Percentiles rank a stretch among this genome's conserved stretches.
phyloP scores from a whole-genome alignment of 139 green algal genomes.

The Picochlorum sp. region DNA sequence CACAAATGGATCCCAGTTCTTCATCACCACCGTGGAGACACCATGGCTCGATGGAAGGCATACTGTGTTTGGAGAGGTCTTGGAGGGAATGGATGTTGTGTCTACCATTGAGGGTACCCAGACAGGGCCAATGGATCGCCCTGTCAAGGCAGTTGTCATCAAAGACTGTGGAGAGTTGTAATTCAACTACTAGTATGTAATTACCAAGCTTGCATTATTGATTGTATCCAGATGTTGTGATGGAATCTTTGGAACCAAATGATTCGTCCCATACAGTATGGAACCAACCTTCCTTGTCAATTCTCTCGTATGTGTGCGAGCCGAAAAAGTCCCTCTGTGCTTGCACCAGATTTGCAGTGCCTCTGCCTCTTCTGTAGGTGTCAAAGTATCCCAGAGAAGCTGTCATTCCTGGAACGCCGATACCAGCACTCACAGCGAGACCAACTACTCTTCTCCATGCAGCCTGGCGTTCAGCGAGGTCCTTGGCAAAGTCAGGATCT shows the following conservation, averaged over 20 bases:
- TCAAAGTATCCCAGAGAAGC: conserved; percentile 94
- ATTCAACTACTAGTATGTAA: neutral
- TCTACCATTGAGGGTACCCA: conserved; percentile 32
- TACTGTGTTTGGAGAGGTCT: conserved; percentile 34
- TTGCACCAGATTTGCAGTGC: conserved; percentile 95
- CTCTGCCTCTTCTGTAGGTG: conserved; percentile 72
- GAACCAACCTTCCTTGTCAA: conserved; percentile 73
- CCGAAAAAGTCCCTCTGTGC: conserved; percentile 99
- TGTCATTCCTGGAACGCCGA: conserved; percentile 78
- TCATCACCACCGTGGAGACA: conserved; percentile 79
- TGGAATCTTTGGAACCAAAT: conserved; percentile 78
- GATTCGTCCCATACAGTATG: conserved; percentile 84
- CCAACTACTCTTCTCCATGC: conserved; percentile 77
- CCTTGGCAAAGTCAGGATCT: conserved; percentile 77
- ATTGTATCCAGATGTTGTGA: conserved; percentile 84
- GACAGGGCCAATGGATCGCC: conserved; percentile 31
- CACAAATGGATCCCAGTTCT: conserved; percentile 80
- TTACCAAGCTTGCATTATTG: conserved; percentile 21
- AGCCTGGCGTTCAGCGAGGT: conserved; percentile 61
- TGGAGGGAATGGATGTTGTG: conserved; percentile 42
- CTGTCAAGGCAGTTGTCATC: conserved; percentile 31
- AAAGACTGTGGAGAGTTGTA: conserved; percentile 41
- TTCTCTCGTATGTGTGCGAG: conserved; percentile 92
- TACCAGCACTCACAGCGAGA: conserved; percentile 39
- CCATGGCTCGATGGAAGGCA: conserved; percentile 58